Base-by-base conservation (phyloP, 2,329 filamentous ascomycete genomes). In the Graphilbum fragrans region DNA sequence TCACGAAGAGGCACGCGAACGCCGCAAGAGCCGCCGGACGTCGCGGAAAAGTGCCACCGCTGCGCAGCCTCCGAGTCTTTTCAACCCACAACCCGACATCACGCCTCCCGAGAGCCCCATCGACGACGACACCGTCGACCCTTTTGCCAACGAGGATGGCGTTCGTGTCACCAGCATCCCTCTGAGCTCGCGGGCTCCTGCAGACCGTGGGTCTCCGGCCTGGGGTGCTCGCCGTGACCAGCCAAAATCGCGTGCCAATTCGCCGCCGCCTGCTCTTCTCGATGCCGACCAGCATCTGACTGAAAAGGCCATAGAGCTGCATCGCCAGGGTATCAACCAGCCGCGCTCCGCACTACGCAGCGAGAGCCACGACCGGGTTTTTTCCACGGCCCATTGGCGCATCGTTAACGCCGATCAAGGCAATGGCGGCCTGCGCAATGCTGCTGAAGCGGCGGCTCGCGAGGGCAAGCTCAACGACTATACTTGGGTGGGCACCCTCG, bases 341-440 rank as follows among this genome's bases (percentile, higher is more conserved):
- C 74, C 75, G 22, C 65, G 65, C 31, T 34, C 43, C 3, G 55
- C 65, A 6, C 54, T 67, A 25, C 64, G 76, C 36, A 80, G 75
- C 53, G 72, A 78, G 41, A 82, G 72, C 55, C 78, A 79, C 51
- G 79, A 83, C 52, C 66, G 71, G 25, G 72, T 82, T 37, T 88
- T 88, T 53, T 81, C 84, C 37, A 72, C 77, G n/a, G 82, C 83
- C 10, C 72, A 81, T 39, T 96, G 88, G 84, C 80, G 72, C 27
- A 77, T 96, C 29, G 82, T 87, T 45, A 80, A 81, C 42, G 85
- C 87, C 1, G 82, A 94, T 42, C 86, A 94, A 61, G 90, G 90
- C 44, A 96, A 96, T 55, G 88, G 87, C 19, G 92, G 90, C 18
- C 72, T 96, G 38, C 80, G 84, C 52, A 95, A 94, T 56, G 90